Percentiles rank a stretch among this genome's conserved stretches.
phyloP scores from a whole-genome alignment of 495 filamentous ascomycete species.

The Lasiosphaeria hispida region DNA sequence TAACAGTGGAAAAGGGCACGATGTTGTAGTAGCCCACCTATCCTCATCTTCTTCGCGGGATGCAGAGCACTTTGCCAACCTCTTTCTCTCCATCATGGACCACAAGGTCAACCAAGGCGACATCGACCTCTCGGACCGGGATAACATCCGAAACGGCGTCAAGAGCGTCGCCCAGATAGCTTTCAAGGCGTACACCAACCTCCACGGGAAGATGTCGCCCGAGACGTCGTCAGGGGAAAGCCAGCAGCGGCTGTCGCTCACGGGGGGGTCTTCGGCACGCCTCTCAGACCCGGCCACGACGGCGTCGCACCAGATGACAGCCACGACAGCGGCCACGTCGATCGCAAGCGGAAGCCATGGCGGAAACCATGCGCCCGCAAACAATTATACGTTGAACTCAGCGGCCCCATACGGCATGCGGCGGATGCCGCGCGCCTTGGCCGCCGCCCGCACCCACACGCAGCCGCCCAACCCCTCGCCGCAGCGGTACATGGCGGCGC shows the following conservation, averaged over 20 bases:
- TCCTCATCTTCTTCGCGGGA: constrained; percentile 14
- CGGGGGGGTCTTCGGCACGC: constrained; percentile 15
- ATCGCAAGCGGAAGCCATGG: constrained; percentile 8
- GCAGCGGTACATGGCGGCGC: neutral
- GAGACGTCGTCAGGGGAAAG: constrained; percentile 22
- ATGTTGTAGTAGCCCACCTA: constrained; percentile 10
- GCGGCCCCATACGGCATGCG: neutral
- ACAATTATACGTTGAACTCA: neutral
- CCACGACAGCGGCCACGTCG: constrained; percentile 18
- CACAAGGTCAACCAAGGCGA: constrained; percentile 26
- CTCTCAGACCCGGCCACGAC: constrained; percentile 15
- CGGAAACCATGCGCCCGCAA: neutral
- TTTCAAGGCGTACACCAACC: constrained; percentile 20
- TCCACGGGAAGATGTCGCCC: constrained; percentile 17
- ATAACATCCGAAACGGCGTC: constrained; percentile 18
- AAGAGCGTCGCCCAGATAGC: constrained; percentile 22
- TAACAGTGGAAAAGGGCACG: constrained; percentile 21
- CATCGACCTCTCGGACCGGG: constrained; percentile 16
- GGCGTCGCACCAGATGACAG: constrained; percentile 17
- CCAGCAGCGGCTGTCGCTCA: constrained; percentile 15
- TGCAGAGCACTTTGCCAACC: constrained; percentile 25
- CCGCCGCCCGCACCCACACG: neutral
- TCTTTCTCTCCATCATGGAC: constrained; percentile 26
- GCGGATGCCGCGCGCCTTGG: neutral
- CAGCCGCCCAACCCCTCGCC: neutral